phyloP scores from a whole-genome alignment of 768 basidiomycete species.

The Boletus edulis region DNA sequence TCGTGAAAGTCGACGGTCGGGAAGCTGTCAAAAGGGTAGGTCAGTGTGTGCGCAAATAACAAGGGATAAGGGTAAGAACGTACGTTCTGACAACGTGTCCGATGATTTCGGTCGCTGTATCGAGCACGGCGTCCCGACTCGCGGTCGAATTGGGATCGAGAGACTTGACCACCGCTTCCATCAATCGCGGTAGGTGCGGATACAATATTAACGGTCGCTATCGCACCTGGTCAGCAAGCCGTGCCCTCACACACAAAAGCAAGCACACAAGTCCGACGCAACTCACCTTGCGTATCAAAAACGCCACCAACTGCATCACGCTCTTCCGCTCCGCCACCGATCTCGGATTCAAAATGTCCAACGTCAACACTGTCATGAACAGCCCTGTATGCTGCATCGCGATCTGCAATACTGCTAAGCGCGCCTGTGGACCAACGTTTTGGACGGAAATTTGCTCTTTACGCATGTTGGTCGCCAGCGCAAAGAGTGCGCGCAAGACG shows the following conservation, averaged over 20 bases:
- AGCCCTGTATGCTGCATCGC: constrained; percentile 80
- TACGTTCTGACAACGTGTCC: constrained; percentile 94
- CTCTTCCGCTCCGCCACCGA: constrained; percentile 78
- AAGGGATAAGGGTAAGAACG: constrained; percentile 18
- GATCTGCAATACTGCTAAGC: constrained; percentile 81
- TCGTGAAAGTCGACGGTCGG: constrained; percentile 94
- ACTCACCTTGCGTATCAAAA: constrained; percentile 83
- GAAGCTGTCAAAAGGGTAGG: constrained; percentile 49
- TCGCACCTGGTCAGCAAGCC: not conserved
- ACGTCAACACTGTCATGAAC: constrained; percentile 90
- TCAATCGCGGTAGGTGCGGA: constrained; percentile 76
- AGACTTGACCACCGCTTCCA: constrained; percentile 96
- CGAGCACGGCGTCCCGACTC: constrained; percentile 79
- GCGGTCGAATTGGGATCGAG: constrained; percentile 84
- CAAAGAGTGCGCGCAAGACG: constrained; percentile 81
- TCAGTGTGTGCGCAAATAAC: not conserved
- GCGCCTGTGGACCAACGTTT: constrained; percentile 73
- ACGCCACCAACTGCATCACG: constrained; percentile 90
- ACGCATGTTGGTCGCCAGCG: constrained; percentile 66
- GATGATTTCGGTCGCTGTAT: constrained; percentile 91
- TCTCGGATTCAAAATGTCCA: constrained; percentile 82
- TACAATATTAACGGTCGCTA: constrained; percentile 85
- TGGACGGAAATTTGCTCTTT: constrained; percentile 70
- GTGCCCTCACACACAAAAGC: too few relatives aligned
- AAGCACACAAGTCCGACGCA: too few relatives aligned